Evolutionary conservation across 352 stramenopile species (phyloP).

Genomic region (Lagenidium giganteum): DNA sequence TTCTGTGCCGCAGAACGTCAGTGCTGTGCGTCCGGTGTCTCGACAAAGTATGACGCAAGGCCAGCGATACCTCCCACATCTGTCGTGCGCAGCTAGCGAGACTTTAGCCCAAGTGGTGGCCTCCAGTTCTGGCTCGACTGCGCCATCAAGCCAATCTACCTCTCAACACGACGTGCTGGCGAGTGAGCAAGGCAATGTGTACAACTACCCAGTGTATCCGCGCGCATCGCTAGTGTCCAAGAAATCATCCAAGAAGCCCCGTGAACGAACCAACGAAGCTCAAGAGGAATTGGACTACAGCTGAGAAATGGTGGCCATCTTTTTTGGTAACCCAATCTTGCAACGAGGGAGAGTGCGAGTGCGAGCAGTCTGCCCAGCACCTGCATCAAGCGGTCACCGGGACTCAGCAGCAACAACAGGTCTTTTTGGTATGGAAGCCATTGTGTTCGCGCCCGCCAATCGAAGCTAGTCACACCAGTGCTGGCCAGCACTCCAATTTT

Average conservation of each 20-base stretch:
- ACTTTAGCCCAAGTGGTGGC: not conserved
- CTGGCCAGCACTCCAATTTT: too few relatives aligned
- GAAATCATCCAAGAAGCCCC: constrained; percentile 44
- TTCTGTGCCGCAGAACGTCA: not conserved
- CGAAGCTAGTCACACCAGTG: too few relatives aligned
- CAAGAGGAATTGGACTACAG: constrained; percentile 49
- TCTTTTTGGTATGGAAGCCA: too few relatives aligned
- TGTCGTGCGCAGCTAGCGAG: constrained; percentile 5
- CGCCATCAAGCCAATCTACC: too few relatives aligned
- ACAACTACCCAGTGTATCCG: constrained; percentile 58
- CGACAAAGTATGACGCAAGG: constrained; percentile 14
- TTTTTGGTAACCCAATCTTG: too few relatives aligned
- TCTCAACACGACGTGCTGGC: not conserved
- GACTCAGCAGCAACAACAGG: too few relatives aligned
- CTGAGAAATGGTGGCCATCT: too few relatives aligned
- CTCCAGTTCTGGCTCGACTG: too few relatives aligned
- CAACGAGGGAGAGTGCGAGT: too few relatives aligned
- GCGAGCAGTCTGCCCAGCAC: too few relatives aligned
- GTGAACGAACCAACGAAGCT: constrained; percentile 27
- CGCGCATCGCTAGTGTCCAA: constrained; percentile 23
- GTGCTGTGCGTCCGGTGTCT: constrained; percentile 8
- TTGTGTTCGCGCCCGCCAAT: too few relatives aligned
- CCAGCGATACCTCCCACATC: constrained; percentile 14
- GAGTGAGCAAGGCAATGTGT: constrained; percentile 26
- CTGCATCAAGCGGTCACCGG: too few relatives aligned